Evolutionary conservation across 2,329 filamentous ascomycete species (phyloP).

Genomic region (Macrophomina pseudophaseolina): DNA sequence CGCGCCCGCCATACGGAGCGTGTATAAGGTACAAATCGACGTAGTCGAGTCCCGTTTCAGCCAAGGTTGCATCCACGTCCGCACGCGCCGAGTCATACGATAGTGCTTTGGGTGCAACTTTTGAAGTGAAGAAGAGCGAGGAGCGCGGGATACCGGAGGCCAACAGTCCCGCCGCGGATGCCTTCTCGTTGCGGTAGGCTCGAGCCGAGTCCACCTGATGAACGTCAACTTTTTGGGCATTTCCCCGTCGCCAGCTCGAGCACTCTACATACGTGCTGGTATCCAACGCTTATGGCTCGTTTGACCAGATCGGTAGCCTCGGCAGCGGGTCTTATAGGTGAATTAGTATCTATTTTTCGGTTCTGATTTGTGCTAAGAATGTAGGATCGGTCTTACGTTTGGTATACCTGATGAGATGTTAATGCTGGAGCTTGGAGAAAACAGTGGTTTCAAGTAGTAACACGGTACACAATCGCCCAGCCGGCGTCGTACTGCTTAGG

Average conservation of each 20-base stretch:
- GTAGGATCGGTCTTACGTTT: slow-evolving; percentile 40
- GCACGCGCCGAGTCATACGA: slow-evolving; percentile 54
- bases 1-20: slow-evolving; percentile 58
- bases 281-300: slow-evolving; percentile 57
- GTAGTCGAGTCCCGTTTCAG: slow-evolving; percentile 46
- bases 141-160: slow-evolving; percentile 31
- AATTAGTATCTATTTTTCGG: neutral
- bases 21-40: slow-evolving; percentile 55
- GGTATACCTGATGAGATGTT: slow-evolving; percentile 41
- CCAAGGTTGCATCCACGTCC: slow-evolving; percentile 45
- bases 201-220: slow-evolving; percentile 56
- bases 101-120: slow-evolving; percentile 61
- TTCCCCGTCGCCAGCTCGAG: neutral
- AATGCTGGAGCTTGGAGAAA: neutral
- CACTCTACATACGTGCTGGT: slow-evolving; percentile 47
- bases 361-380: neutral
- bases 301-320: slow-evolving; percentile 62
- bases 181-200: slow-evolving; percentile 51
- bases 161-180: slow-evolving; percentile 43
- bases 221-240: slow-evolving; percentile 44
- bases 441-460: neutral
- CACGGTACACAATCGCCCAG: no score
- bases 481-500: no score
- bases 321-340: slow-evolving; percentile 55
- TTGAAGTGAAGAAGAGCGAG: slow-evolving; percentile 44